Evolutionary conservation across 1,284 basidiomycete species (phyloP).

Genomic region (Tilletia setariae): DNA sequence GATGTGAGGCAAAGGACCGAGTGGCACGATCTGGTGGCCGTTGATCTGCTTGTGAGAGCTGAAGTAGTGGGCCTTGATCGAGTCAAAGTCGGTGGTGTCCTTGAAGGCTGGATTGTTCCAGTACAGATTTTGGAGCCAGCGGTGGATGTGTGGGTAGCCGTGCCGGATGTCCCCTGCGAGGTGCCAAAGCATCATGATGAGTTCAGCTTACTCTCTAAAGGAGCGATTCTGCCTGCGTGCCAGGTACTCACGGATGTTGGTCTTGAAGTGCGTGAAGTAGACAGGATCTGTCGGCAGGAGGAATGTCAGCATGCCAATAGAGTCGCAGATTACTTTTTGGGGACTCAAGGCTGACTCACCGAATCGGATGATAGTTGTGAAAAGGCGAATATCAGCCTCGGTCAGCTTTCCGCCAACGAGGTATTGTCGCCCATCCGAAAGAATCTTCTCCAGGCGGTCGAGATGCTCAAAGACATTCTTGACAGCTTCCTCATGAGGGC

Average conservation of each 20-base stretch:
- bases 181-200: too few species aligned
- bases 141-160: slow-evolving; percentile 44
- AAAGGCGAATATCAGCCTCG: slow-evolving; percentile 72
- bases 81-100: slow-evolving; percentile 76
- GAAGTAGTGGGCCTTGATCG: slow-evolving; percentile 38
- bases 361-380: slow-evolving; percentile 21
- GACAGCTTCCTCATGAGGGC: slow-evolving; percentile 77
- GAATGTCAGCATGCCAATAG: too few species aligned
- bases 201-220: too few species aligned
- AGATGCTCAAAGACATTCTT: slow-evolving; percentile 66
- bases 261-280: slow-evolving; percentile 90
- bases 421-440: slow-evolving; percentile 72
- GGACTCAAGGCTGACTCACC: not conserved
- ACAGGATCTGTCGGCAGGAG: slow-evolving; percentile 66
- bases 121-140: slow-evolving; percentile 79
- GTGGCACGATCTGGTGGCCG: slow-evolving; percentile 45
- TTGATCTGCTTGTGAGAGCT: slow-evolving; percentile 32
- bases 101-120: slow-evolving; percentile 88
- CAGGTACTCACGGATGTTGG: slow-evolving; percentile 64
- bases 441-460: slow-evolving; percentile 74
- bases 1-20: slow-evolving; percentile 45
- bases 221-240: too few species aligned
- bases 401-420: slow-evolving; percentile 77
- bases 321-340: too few species aligned
- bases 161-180: slow-evolving; percentile 32